A percentile compares a stretch with the other conserved stretches of the same genome.
phyloP scores from a whole-genome alignment of 139 green algal species.

The Chlorella sp. region DNA sequence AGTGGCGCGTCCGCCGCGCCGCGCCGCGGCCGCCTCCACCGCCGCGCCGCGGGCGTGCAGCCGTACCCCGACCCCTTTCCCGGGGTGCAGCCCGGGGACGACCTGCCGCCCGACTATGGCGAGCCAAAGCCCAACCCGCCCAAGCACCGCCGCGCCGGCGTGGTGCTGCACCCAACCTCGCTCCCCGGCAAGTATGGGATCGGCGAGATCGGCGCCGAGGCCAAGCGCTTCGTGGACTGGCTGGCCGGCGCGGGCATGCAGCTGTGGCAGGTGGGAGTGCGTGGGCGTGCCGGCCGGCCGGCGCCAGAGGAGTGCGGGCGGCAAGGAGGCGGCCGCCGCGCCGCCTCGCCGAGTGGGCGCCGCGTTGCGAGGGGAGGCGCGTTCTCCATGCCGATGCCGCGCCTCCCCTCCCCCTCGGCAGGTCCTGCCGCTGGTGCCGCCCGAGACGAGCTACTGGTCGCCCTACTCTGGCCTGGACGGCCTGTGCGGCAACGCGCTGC shows the following conservation, averaged over 20 bases:
- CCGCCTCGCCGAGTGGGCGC: too few species aligned
- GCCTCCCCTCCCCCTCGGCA: constrained; percentile 41
- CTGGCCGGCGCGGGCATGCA: constrained; percentile 66
- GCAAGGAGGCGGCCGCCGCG: too few species aligned
- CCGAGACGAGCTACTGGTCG: constrained; percentile 90
- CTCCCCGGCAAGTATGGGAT: constrained; percentile 87
- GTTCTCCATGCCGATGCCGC: too few species aligned
- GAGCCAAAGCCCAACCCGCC: constrained; percentile 7
- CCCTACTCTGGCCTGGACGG: constrained; percentile 94
- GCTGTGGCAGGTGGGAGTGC: constrained; percentile 58
- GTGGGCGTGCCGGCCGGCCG: too few species aligned
- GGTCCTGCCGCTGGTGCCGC: constrained; percentile 94
- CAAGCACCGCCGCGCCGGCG: constrained; percentile 50
- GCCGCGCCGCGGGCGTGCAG: constrained; percentile 2
- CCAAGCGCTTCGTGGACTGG: constrained; percentile 91
- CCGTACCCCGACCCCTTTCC: constrained; percentile 39
- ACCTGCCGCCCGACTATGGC: constrained; percentile 33
- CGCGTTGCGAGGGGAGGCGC: too few species aligned
- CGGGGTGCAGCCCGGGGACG: constrained; percentile 18
- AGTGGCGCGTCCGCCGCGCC: not conserved
- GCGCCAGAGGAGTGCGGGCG: too few species aligned
- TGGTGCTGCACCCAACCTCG: constrained; percentile 95
- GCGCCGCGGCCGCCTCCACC: not conserved
- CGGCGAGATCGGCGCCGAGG: constrained; percentile 86
- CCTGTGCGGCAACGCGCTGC: constrained; percentile 90